Conservation (phyloP, 116 monocot species). For the Cymodocea nodosa region DNA sequence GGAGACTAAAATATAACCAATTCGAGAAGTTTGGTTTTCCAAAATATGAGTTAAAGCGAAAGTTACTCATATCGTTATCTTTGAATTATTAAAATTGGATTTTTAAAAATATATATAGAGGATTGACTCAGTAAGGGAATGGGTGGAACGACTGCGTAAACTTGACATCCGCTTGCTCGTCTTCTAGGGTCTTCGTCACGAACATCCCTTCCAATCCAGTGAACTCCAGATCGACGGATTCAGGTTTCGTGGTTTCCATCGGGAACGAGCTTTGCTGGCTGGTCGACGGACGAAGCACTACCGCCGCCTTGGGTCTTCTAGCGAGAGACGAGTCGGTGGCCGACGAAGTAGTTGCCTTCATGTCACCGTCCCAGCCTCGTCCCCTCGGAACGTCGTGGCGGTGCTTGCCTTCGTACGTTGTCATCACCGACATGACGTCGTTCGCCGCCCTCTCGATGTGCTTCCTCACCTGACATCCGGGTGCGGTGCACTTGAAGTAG, state of each 20-base stretch:
- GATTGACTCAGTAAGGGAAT: neutral
- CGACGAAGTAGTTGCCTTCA: neutral
- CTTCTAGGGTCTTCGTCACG: neutral
- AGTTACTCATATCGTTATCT: no score
- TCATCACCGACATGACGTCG: slow-evolving; percentile 66
- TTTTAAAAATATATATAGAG: no score
- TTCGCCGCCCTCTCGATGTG: slow-evolving; percentile 72
- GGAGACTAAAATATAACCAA: no score
- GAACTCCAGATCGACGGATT: neutral
- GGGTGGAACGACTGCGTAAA: neutral
- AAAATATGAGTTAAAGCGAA: no score
- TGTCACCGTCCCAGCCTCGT: slow-evolving; percentile 19
- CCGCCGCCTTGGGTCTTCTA: no score
- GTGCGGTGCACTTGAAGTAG: slow-evolving; percentile 80
- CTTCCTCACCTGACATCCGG: slow-evolving; percentile 62
- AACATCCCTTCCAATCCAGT: neutral
- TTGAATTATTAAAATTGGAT: no score
- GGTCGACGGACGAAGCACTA: no score
- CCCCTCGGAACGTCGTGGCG: slow-evolving; percentile 71
- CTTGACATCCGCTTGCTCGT: neutral
- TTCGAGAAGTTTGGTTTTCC: no score
- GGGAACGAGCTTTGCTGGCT: no score
- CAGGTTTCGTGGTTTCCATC: neutral
- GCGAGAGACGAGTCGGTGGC: neutral
- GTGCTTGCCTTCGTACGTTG: slow-evolving; percentile 77